These are phyloP conservation scores for Golubevia sp. DNA, from an alignment of 1,284 basidiomycete genomes.

Conservation along the genomic window DNA sequence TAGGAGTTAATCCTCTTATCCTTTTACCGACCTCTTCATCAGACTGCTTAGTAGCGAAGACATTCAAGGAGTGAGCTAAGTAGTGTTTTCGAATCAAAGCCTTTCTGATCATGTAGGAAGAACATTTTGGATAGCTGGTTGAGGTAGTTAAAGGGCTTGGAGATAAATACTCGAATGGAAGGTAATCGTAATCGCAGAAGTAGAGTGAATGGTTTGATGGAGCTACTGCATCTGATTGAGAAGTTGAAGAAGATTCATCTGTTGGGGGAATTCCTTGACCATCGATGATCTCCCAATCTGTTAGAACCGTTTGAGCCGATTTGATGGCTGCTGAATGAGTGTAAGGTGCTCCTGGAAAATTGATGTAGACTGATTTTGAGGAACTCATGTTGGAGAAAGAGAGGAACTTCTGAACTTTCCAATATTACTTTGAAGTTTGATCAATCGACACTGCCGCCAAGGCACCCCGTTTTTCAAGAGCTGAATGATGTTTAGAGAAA, in stretches of 20 bases:
- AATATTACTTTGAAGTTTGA: too few species aligned
- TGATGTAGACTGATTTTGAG: constrained; percentile 8
- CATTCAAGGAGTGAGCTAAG: constrained; percentile 75
- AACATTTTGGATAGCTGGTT: constrained; percentile 69
- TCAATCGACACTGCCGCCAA: too few species aligned
- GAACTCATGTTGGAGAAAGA: too few species aligned
- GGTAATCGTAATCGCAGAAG: constrained; percentile 51
- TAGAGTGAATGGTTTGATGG: constrained; percentile 24
- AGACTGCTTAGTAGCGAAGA: constrained; percentile 25
- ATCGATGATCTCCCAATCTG: constrained; percentile 29
- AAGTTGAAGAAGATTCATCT: constrained; percentile 2
- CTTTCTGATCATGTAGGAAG: constrained; percentile 87
- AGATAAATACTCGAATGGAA: constrained; percentile 47
- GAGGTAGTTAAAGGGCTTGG: constrained; percentile 3
- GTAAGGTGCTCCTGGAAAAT: constrained; percentile 50
- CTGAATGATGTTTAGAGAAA: too few species aligned
- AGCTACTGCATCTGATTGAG: not conserved
- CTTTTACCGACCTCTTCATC: constrained; percentile 2
- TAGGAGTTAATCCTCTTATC: constrained; percentile 65
- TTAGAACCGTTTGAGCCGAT: constrained; percentile 27
- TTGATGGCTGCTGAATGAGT: constrained; percentile 37
- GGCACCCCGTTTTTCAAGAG: too few species aligned
- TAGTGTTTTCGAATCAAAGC: constrained; percentile 94
- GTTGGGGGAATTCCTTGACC: constrained; percentile 4
- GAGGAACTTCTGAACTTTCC: too few species aligned